These are phyloP conservation scores for Opeltia flavorubescens DNA, from an alignment of 495 filamentous ascomycete species.

Conservation along the genomic window DNA sequence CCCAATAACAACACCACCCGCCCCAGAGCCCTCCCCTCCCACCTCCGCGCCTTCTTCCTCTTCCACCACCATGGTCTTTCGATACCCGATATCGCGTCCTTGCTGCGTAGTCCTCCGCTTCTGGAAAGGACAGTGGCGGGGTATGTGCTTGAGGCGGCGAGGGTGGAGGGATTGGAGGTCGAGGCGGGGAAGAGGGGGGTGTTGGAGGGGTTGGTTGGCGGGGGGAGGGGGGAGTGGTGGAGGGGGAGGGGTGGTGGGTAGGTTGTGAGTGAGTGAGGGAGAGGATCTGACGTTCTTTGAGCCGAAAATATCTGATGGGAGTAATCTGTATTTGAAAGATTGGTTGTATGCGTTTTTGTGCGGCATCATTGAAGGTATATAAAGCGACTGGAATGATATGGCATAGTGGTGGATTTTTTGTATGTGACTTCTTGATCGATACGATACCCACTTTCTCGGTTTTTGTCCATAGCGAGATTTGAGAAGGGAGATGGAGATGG, in stretches of 20 bases:
- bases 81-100: slow-evolving; percentile 28
- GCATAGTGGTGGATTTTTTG: no score
- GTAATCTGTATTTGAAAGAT: no score
- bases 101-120: slow-evolving; percentile 43
- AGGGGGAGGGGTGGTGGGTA: neutral
- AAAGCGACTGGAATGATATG: no score
- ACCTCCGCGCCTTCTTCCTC: slow-evolving; percentile 46
- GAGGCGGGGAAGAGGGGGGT: neutral
- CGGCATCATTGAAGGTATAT: no score
- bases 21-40: slow-evolving; percentile 12
- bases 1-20: slow-evolving; percentile 15
- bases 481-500: no score
- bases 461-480: no score
- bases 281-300: neutral
- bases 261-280: neutral
- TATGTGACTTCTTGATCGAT: no score
- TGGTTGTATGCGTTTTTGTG: no score
- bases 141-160: slow-evolving; percentile 34
- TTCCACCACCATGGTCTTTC: slow-evolving; percentile 37
- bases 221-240: neutral
- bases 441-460: no score
- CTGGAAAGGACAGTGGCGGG: slow-evolving; percentile 29
- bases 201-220: neutral
- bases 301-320: no score
- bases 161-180: slow-evolving; percentile 13